A percentile compares a stretch with the other conserved stretches of the same genome.
These are phyloP conservation scores for Amaranthus hypochondriacus DNA, from an alignment of 148 eudicot genomes.

Conservation along the genomic window DNA sequence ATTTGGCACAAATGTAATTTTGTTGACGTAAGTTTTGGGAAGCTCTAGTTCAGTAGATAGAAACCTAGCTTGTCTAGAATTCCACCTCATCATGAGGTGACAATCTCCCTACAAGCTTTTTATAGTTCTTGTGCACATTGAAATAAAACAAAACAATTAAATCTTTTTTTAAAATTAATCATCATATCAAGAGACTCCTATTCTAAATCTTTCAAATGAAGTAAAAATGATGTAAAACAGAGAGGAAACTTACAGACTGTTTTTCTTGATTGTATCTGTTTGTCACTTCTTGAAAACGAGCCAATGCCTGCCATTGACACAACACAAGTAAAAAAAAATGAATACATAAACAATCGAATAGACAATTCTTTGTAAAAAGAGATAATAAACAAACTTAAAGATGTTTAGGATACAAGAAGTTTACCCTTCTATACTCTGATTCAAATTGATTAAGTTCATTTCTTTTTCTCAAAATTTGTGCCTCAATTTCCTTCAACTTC, in stretches of 20 bases:
- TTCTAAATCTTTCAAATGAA: not conserved
- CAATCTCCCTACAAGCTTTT: too few species aligned
- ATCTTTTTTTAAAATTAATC: too few species aligned
- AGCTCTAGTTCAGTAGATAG: too few species aligned
- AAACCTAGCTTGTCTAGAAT: too few species aligned
- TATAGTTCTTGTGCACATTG: too few species aligned
- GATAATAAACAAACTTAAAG: not conserved
- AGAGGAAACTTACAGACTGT: slow-evolving; percentile 60
- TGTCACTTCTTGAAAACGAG: slow-evolving; percentile 92
- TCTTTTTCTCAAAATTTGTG: slow-evolving; percentile 65
- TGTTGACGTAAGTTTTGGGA: too few species aligned
- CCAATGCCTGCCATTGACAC: slow-evolving; percentile 62
- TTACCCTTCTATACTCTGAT: slow-evolving; percentile 88
- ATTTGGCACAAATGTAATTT: too few species aligned
- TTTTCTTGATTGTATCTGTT: slow-evolving; percentile 90
- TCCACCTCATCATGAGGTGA: too few species aligned
- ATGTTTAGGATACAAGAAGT: not conserved
- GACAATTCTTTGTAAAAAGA: not conserved
- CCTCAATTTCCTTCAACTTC: slow-evolving; percentile 58
- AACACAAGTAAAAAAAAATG: not conserved
- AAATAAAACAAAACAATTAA: too few species aligned
- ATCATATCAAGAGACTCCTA: too few species aligned
- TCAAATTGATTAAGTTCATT: slow-evolving; percentile 91
- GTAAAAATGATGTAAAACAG: not conserved
- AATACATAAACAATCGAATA: not conserved